A percentile compares a stretch with the other conserved stretches of the same genome.
Evolutionary conservation across 106 monocot genomes (phyloP).

Genomic region (Ottelia alismoides): DNA sequence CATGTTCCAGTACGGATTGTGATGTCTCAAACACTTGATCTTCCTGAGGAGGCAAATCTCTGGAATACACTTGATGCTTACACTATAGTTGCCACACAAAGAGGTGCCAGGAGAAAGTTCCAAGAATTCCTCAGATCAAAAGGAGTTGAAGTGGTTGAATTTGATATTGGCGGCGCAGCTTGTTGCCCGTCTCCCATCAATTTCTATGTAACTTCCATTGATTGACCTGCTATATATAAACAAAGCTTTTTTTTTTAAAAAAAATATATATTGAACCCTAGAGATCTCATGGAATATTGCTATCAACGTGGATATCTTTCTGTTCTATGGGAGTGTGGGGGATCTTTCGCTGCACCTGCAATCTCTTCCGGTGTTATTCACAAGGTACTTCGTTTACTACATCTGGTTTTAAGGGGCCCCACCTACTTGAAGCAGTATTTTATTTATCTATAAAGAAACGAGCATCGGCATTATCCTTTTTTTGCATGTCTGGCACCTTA

Average conservation of each 20-base stretch:
- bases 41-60: conserved; percentile 87
- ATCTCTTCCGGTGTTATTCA: conserved; percentile 85
- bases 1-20: conserved; percentile 86
- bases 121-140: conserved; percentile 72
- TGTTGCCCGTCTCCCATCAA: no score
- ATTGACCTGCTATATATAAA: no score
- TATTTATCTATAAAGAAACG: no score
- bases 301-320: conserved; percentile 83
- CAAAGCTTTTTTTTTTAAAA: no score
- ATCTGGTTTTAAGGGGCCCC: not conserved
- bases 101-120: conserved; percentile 74
- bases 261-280: conserved; percentile 76
- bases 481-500: no score
- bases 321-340: conserved; percentile 94
- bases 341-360: conserved; percentile 71
- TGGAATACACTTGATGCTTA: conserved; percentile 92
- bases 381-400: conserved; percentile 39
- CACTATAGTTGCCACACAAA: conserved; percentile 89
- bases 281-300: conserved; percentile 90
- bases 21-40: conserved; percentile 76
- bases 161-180: no score
- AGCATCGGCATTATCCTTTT: no score
- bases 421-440: no score
- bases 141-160: conserved; percentile 98
- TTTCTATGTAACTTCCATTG: no score